phyloP scores from a whole-genome alignment of 768 basidiomycete species.

The Suillus subalutaceus region DNA sequence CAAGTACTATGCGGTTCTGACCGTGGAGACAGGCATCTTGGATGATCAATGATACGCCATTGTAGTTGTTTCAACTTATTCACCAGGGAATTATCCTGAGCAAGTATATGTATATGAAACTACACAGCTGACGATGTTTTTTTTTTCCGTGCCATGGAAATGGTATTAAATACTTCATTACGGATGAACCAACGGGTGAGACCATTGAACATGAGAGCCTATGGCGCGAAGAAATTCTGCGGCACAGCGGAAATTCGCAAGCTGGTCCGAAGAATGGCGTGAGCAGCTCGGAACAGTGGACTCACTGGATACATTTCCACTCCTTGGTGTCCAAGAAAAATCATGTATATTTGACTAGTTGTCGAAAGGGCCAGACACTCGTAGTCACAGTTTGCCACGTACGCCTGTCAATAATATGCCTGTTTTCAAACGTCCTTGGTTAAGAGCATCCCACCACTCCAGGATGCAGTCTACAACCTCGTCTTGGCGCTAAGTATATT shows the following conservation, averaged over 20 bases:
- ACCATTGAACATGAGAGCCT: not conserved
- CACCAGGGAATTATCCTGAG: not conserved
- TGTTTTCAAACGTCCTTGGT: conserved; percentile 51
- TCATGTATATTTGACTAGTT: not conserved
- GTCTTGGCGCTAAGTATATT: conserved; percentile 51
- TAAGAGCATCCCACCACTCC: conserved; percentile 62
- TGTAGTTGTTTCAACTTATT: not conserved
- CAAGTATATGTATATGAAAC: too few relatives aligned
- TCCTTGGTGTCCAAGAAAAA: not conserved
- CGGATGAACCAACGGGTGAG: not conserved
- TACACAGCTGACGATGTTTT: not conserved
- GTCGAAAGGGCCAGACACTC: not conserved
- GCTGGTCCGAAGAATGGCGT: not conserved
- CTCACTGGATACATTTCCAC: not conserved
- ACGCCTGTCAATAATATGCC: conserved; percentile 66
- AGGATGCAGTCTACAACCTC: conserved; percentile 69
- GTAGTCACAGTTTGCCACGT: conserved; percentile 48
- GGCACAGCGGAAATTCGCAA: not conserved
- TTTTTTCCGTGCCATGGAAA: too few relatives aligned
- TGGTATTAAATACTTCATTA: not conserved
- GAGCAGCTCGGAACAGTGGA: not conserved
- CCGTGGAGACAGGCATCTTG: not conserved
- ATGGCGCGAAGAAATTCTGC: not conserved
- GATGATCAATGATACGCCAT: not conserved
- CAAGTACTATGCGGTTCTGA: not conserved